These are phyloP conservation scores for Chrysochromulina parva DNA, from an alignment of 78 protist genomes.

Conservation along the genomic window DNA sequence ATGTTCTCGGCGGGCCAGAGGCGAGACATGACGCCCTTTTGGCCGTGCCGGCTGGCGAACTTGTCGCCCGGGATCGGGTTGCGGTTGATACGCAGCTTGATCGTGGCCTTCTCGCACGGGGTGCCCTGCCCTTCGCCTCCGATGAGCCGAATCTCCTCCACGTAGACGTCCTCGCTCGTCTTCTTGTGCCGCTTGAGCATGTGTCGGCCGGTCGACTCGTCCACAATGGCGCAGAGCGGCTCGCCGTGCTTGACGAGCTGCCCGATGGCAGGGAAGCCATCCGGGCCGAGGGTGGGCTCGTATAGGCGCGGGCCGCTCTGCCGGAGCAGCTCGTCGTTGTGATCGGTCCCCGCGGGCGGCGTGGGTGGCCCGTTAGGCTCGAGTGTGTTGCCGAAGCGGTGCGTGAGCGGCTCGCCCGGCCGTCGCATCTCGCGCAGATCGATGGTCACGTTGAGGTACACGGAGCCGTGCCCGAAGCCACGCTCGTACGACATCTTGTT, in stretches of 20 bases:
- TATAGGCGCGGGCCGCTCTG: neutral
- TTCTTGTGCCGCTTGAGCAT: slow-evolving; percentile 33
- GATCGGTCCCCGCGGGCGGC: neutral
- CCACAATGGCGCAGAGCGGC: slow-evolving; percentile 48
- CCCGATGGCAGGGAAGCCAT: slow-evolving; percentile 80
- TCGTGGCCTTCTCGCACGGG: neutral
- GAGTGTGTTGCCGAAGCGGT: slow-evolving; percentile 31
- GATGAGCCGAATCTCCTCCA: slow-evolving; percentile 50
- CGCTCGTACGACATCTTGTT: slow-evolving; percentile 92
- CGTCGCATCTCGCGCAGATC: slow-evolving; percentile 50
- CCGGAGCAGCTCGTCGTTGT: neutral
- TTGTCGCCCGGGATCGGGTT: slow-evolving; percentile 96
- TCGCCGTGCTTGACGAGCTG: slow-evolving; percentile 47
- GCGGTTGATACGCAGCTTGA: slow-evolving; percentile 26
- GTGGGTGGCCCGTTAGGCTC: neutral
- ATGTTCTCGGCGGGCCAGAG: slow-evolving; percentile 88
- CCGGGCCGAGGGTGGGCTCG: slow-evolving; percentile 36
- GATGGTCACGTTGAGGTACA: slow-evolving; percentile 66
- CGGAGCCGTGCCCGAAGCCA: slow-evolving; percentile 90
- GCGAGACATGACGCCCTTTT: slow-evolving; percentile 84
- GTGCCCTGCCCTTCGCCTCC: neutral
- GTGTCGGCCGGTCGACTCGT: slow-evolving; percentile 23
- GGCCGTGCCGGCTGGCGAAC: slow-evolving; percentile 96
- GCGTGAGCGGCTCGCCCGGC: neutral
- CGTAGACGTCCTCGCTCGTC: neutral